Percentiles rank a stretch among this genome's conserved stretches.
These are phyloP conservation scores for Solanum hybrid DNA, from an alignment of 305 asterid genomes.

Conservation along the genomic window DNA sequence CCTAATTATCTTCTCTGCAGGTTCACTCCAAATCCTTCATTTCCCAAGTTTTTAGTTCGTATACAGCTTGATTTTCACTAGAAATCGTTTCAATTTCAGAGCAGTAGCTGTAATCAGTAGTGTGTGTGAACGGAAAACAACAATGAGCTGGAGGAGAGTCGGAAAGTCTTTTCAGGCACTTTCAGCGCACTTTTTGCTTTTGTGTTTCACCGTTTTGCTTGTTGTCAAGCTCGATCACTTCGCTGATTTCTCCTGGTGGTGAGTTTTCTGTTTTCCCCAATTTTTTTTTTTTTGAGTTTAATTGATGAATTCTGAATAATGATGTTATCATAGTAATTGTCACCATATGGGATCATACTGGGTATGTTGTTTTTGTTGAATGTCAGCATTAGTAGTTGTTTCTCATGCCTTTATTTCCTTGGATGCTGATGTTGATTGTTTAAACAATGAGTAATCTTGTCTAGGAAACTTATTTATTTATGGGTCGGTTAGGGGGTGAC, in stretches of 20 bases:
- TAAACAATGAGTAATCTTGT: neutral
- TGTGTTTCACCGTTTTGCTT: constrained; percentile 62
- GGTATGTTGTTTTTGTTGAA: neutral
- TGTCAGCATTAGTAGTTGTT: neutral
- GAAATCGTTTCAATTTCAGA: neutral
- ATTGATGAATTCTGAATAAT: neutral
- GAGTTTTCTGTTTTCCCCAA: constrained; percentile 8
- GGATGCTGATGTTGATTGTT: neutral
- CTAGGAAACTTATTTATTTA: neutral
- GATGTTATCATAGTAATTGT: neutral
- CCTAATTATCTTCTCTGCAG: neutral
- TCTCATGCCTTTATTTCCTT: neutral
- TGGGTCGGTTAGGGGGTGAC: neutral
- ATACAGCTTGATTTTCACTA: neutral
- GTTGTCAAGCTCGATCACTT: constrained; percentile 78
- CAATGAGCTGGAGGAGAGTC: constrained; percentile 92
- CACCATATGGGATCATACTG: neutral
- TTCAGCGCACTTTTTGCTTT: constrained; percentile 62
- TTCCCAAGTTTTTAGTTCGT: neutral
- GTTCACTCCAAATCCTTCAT: neutral
- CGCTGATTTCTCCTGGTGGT: constrained; percentile 85
- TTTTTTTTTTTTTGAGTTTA: neutral
- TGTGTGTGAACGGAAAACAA: constrained; percentile 1
- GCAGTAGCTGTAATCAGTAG: neutral
- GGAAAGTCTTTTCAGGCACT: constrained; percentile 72